These are phyloP conservation scores for Citrus maxima DNA, from an alignment of 345 rosid species.

Conservation along the genomic window DNA sequence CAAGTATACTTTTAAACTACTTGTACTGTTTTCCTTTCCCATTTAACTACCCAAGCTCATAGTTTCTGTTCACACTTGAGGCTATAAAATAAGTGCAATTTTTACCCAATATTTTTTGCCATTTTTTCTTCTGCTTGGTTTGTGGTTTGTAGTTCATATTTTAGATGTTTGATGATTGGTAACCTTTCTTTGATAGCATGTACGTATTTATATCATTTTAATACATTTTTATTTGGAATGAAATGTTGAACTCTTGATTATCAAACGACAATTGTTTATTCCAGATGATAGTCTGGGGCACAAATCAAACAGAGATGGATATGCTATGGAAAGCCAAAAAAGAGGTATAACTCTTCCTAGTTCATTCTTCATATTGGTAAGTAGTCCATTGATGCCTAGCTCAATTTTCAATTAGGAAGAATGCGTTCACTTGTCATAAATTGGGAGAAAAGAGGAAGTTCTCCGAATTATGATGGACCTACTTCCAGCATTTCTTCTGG, in stretches of 20 bases:
- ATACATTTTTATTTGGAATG: background rate
- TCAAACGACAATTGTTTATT: slow-evolving; percentile 18
- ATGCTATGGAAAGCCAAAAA: slow-evolving; percentile 50
- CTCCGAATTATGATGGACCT: slow-evolving; percentile 52
- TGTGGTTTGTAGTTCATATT: background rate
- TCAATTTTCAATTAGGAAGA: slow-evolving; percentile 47
- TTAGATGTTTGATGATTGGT: background rate
- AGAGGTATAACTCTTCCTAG: slow-evolving; percentile 52
- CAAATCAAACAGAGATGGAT: slow-evolving; percentile 51
- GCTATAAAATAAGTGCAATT: background rate
- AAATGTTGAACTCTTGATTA: slow-evolving; percentile 2
- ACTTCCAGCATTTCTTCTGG: slow-evolving; percentile 36
- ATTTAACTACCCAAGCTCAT: background rate
- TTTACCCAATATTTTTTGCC: background rate
- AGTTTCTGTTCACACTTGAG: background rate
- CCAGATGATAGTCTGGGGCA: slow-evolving; percentile 63
- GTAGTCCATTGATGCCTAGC: slow-evolving; percentile 12
- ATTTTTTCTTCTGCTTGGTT: background rate
- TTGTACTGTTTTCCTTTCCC: background rate
- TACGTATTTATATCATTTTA: background rate
- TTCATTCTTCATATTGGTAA: slow-evolving; percentile 14
- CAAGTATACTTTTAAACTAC: slow-evolving; percentile 1
- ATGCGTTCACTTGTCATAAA: slow-evolving; percentile 55
- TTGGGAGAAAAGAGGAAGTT: slow-evolving; percentile 77
- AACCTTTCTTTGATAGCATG: background rate